Evolutionary conservation across 371 early-diverging fungal genomes (phyloP), one percentile per base, ranked within the genome.

Genomic region (Apophysomyces trapeziformis): DNA sequence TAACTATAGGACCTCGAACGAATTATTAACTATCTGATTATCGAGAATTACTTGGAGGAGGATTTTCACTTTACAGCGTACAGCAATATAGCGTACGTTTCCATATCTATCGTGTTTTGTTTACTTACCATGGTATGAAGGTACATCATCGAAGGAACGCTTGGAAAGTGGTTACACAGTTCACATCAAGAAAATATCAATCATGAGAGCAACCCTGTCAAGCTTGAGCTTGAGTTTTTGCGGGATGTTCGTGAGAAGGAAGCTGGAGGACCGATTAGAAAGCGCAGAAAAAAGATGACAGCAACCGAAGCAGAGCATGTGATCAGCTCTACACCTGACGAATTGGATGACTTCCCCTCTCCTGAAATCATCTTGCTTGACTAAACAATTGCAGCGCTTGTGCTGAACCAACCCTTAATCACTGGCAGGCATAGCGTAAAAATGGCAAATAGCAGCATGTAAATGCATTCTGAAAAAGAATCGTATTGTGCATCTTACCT

Each of bases 41-140:
- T 82, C 11, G 61, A 73, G 32, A 74, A 78, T 9, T 84, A 82
- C 56, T 77, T 90, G 11, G 65, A 69, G 0, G 89, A 90, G 59
- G 82, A 78, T 45, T 88, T 85, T 58, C 81, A 84, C 58, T 86
- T 83, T 58, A 89, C 86, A 7, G 80, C 84, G 0, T 89, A 89
- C 65, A 66, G 76, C 9, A 86, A 81, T 18, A 75, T 84, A 32
- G 80, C 86, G 72, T 85, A 87, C 64, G 78, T 75, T 9, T 11
- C 14, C 57, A 43, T 37, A 18, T 13, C 36, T 35, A 21, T n/a
- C 18, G n/a, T 39, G 57, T 16, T 63, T 7, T 63, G 7, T 21
- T 13, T 41, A 21, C 54, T 50, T 5, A 50, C 54, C 16, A 50
- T 26, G 54, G 6, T 8, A 50, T 50, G 54, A 9, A 70, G 70